A percentile compares a stretch with the other conserved stretches of the same genome.
Evolutionary conservation across 192 early-diverging fungal genomes (phyloP).

Genomic region (Coemansia sp.): DNA sequence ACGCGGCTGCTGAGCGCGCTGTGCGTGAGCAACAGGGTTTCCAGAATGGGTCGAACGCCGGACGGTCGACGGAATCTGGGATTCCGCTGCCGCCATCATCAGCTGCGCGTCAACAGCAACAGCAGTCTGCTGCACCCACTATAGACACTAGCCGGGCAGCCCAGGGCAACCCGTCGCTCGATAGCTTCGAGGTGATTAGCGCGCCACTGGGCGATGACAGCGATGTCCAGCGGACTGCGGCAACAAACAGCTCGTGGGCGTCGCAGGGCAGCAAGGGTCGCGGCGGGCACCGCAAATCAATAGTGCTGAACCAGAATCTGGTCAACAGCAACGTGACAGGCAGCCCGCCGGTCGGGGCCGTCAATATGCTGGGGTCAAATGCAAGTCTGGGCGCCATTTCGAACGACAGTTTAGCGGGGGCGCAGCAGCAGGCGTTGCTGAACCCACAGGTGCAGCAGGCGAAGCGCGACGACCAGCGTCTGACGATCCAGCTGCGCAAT

Average conservation of each 20-base stretch:
- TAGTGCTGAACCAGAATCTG: conserved; percentile 31
- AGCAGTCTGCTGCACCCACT: neutral
- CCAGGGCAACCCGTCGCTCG: conserved; percentile 17
- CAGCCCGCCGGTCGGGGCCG: conserved; percentile 15
- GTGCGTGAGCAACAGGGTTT: conserved; percentile 1
- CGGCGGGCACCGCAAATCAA: conserved; percentile 34
- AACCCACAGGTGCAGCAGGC: conserved; percentile 9
- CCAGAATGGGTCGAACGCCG: neutral
- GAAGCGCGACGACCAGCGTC: conserved; percentile 35
- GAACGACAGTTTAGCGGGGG: conserved; percentile 5
- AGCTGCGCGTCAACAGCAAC: neutral
- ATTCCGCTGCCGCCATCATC: conserved; percentile 4
- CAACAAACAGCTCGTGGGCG: conserved; percentile 16
- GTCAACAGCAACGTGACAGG: neutral
- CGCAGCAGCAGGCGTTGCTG: neutral
- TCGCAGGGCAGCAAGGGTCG: conserved; percentile 15
- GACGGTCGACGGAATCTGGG: neutral
- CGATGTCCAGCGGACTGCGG: neutral
- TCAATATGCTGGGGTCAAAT: neutral
- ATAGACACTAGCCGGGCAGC: neutral
- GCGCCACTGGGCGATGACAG: conserved; percentile 12
- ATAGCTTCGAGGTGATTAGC: conserved; percentile 43
- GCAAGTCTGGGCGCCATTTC: conserved; percentile 7
- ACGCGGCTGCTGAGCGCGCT: conserved; percentile 6
- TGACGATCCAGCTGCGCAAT: conserved; percentile 55